phyloP scores from a whole-genome alignment of 1,139 yeast species.

The Yamadazyma atmosphaerica region DNA sequence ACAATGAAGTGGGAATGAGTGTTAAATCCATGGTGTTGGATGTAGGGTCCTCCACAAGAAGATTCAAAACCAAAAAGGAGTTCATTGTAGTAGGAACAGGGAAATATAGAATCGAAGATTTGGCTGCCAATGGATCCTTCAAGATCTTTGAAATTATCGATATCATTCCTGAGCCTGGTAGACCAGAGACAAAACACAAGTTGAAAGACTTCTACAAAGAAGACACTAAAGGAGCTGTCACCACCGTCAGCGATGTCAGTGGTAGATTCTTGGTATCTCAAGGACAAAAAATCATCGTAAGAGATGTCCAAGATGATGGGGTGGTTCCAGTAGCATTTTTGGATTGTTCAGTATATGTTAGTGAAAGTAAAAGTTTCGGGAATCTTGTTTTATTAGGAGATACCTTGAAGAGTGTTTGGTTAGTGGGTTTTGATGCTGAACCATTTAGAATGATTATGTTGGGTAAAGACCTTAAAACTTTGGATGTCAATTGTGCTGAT shows the following conservation, averaged over 20 bases:
- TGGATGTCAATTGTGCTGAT: slow-evolving; percentile 69
- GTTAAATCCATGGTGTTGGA: slow-evolving; percentile 62
- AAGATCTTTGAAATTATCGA: slow-evolving; percentile 74
- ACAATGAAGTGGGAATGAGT: slow-evolving; percentile 64
- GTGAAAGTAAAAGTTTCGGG: slow-evolving; percentile 81
- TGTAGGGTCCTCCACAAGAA: slow-evolving; percentile 45
- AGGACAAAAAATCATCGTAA: slow-evolving; percentile 80
- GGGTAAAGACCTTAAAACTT: slow-evolving; percentile 68
- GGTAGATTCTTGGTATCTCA: slow-evolving; percentile 86
- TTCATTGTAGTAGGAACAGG: slow-evolving; percentile 80
- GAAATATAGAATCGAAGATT: slow-evolving; percentile 75
- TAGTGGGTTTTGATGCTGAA: slow-evolving; percentile 91
- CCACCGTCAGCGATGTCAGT: slow-evolving; percentile 75
- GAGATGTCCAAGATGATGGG: slow-evolving; percentile 83
- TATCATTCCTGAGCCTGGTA: slow-evolving; percentile 87
- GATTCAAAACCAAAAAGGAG: slow-evolving; percentile 62
- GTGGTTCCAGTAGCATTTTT: slow-evolving; percentile 92
- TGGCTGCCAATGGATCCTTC: slow-evolving; percentile 78
- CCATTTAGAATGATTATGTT: slow-evolving; percentile 84
- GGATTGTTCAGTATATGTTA: slow-evolving; percentile 77
- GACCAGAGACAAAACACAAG: slow-evolving; percentile 80
- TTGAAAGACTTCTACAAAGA: slow-evolving; percentile 77
- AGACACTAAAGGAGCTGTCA: slow-evolving; percentile 81
- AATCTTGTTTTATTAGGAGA: slow-evolving; percentile 81
- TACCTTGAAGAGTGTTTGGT: slow-evolving; percentile 73